Evolutionary conservation across 345 rosid species (phyloP).

Genomic region (Aethionema arabicum): DNA sequence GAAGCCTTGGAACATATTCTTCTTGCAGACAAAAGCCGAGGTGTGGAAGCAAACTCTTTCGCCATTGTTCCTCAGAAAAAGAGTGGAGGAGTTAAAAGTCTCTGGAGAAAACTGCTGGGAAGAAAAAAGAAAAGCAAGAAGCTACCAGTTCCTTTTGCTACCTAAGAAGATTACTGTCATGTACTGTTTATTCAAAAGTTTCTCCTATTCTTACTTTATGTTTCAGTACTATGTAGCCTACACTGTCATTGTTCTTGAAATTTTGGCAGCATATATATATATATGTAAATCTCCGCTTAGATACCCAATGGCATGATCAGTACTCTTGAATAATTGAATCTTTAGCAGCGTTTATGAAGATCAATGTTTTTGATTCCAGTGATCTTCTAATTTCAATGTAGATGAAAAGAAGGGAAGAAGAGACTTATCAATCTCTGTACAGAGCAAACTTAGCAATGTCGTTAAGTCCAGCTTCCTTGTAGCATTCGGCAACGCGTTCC

Average conservation of each 20-base stretch:
- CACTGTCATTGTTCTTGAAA: slow-evolving; percentile 13
- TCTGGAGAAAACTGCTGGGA: slow-evolving; percentile 74
- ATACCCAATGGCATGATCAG: slow-evolving; percentile 27
- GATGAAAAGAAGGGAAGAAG: not conserved
- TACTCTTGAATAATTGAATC: slow-evolving; percentile 17
- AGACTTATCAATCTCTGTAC: slow-evolving; percentile 50
- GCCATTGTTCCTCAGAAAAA: slow-evolving; percentile 64
- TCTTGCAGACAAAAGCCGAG: slow-evolving; percentile 37
- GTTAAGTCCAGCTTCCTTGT: slow-evolving; percentile 65
- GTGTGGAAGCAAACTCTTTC: slow-evolving; percentile 39
- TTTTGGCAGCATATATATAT: slow-evolving; percentile 25
- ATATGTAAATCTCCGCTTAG: slow-evolving; percentile 23
- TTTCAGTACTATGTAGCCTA: slow-evolving; percentile 20
- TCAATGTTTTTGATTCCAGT: slow-evolving; percentile 1
- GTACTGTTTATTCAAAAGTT: slow-evolving; percentile 21
- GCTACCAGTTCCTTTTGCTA: slow-evolving; percentile 40
- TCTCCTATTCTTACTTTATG: slow-evolving; percentile 5
- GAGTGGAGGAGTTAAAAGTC: slow-evolving; percentile 40
- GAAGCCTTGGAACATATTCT: slow-evolving; percentile 48
- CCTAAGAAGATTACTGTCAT: slow-evolving; percentile 27
- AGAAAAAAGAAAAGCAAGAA: slow-evolving; percentile 60
- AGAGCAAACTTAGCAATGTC: slow-evolving; percentile 58
- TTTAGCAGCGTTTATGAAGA: slow-evolving; percentile 20
- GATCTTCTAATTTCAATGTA: not conserved
- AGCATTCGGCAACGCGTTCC: slow-evolving; percentile 63